Conservation (phyloP, 2,329 filamentous ascomycete species). For the Chaetomium sp. region DNA sequence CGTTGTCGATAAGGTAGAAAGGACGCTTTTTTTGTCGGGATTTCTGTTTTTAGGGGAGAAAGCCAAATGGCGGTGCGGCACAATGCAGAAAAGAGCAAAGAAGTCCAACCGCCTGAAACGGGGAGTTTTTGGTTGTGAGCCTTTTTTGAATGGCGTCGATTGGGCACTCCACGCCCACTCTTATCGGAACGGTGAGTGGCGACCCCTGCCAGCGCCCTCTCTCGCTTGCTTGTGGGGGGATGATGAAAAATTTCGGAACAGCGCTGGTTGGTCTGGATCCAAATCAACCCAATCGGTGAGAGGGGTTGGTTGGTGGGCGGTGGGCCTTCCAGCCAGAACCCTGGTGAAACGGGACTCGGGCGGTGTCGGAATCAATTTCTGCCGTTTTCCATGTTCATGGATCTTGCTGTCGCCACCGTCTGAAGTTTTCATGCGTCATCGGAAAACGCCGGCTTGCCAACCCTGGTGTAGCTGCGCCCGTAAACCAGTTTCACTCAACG, state of each 20-base stretch:
- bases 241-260: conserved; percentile 20
- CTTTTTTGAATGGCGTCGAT: conserved; percentile 16
- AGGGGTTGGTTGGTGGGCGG: neutral
- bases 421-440: conserved; percentile 3
- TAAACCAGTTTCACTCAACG: too few relatives aligned
- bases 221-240: conserved; percentile 5
- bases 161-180: conserved; percentile 11
- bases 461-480: too few relatives aligned
- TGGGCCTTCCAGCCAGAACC: neutral
- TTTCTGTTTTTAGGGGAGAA: neutral
- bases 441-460: neutral
- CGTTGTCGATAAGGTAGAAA: conserved; percentile 14
- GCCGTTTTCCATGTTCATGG: neutral
- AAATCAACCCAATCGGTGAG: conserved; percentile 9
- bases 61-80: conserved; percentile 13
- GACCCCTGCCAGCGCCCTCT: conserved; percentile 1
- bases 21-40: neutral
- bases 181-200: conserved; percentile 17
- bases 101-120: conserved; percentile 4
- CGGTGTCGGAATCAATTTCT: conserved; percentile 1
- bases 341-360: neutral
- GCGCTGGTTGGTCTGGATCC: conserved; percentile 2
- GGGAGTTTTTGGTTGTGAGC: conserved; percentile 7
- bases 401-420: neutral
- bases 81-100: conserved; percentile 6